A percentile compares a stretch with the other conserved stretches of the same genome.
phyloP scores from a whole-genome alignment of 345 rosid genomes.

The Tarenaya hassleriana region DNA sequence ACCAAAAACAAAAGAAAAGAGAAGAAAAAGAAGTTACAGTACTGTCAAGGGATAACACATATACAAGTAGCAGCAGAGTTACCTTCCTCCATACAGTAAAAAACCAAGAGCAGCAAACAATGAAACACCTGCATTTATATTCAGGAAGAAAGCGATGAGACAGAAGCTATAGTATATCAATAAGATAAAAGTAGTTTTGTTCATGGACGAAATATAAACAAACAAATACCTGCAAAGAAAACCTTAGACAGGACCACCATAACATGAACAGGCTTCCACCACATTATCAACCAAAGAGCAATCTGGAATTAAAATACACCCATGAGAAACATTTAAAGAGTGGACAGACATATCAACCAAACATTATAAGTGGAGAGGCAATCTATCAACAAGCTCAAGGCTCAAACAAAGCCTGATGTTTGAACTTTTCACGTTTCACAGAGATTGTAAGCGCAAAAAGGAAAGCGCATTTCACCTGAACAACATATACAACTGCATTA shows the following conservation, averaged over 20 bases:
- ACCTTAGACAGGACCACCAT: conserved; percentile 57
- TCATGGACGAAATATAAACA: neutral
- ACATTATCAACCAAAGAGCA: conserved; percentile 69
- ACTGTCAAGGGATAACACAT: too few species aligned
- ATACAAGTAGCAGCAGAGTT: conserved; percentile 12
- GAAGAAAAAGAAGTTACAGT: too few species aligned
- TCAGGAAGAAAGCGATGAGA: neutral
- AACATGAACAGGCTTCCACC: conserved; percentile 65
- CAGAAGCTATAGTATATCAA: neutral
- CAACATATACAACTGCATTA: conserved; percentile 59
- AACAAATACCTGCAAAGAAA: conserved; percentile 72
- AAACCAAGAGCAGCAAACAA: conserved; percentile 85
- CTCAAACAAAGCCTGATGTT: neutral
- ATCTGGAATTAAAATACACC: conserved; percentile 40
- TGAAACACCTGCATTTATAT: conserved; percentile 53
- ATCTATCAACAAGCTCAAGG: neutral
- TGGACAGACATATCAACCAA: neutral
- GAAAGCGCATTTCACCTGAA: conserved; percentile 47
- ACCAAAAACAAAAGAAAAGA: too few species aligned
- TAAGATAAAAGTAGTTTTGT: neutral
- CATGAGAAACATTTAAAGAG: conserved; percentile 6
- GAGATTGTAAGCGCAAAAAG: neutral
- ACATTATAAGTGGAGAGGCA: neutral
- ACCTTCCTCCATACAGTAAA: conserved; percentile 94
- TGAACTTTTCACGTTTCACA: conserved; percentile 3